Evolutionary conservation across 1,139 yeast species (phyloP).

Genomic region (Hyphopichia fennica): DNA sequence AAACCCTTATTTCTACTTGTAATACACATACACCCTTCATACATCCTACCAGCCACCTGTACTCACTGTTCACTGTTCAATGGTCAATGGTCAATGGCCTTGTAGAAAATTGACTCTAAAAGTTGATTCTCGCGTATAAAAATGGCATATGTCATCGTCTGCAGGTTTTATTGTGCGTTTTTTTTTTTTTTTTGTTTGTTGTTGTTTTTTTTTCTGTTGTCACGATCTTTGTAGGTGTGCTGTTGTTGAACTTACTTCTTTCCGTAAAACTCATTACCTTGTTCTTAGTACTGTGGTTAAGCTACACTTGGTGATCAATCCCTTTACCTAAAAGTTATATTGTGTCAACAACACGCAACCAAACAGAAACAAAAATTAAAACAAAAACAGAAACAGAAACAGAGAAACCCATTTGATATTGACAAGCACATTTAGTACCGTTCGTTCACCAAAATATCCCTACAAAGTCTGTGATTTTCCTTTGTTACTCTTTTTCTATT

Average conservation of each 20-base stretch:
- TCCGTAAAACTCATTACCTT: not conserved
- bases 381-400: too few relatives aligned
- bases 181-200: not conserved
- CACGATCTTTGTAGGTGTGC: not conserved
- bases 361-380: too few relatives aligned
- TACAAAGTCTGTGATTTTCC: not conserved
- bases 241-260: not conserved
- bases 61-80: too few relatives aligned
- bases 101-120: too few relatives aligned
- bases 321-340: not conserved
- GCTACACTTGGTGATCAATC: not conserved
- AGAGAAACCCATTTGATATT: too few relatives aligned
- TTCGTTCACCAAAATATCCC: too few relatives aligned
- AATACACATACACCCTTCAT: too few relatives aligned
- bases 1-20: too few relatives aligned
- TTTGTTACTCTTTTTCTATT: not conserved
- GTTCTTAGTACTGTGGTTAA: not conserved
- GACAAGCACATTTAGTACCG: too few relatives aligned
- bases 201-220: not conserved
- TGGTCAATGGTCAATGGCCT: too few relatives aligned
- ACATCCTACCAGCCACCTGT: too few relatives aligned
- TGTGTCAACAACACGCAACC: not conserved
- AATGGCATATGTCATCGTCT: not conserved
- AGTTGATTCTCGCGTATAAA: slow-evolving; percentile 3
- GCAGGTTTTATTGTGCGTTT: not conserved